phyloP scores from a whole-genome alignment of 176 grass and related monocot species.

The Hordeum marinum region DNA sequence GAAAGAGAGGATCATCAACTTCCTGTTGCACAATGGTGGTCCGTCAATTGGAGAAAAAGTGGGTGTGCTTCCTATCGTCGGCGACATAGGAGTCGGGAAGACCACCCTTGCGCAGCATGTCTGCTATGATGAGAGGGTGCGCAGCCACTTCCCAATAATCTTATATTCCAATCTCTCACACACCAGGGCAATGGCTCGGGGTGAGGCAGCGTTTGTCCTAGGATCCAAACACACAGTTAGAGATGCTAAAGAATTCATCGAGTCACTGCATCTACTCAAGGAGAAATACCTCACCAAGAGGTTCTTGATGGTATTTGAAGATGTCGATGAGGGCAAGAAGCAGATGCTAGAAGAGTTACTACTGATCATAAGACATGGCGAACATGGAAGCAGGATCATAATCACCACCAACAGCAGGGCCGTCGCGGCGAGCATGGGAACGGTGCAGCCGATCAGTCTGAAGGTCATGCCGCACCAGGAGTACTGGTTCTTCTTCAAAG shows the following conservation, averaged over 20 bases:
- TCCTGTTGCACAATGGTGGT: background rate
- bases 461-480: background rate
- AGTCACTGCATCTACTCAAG: background rate
- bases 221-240: background rate
- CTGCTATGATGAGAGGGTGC: background rate
- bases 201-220: background rate
- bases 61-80: background rate
- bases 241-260: background rate
- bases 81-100: conserved; percentile 14
- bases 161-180: background rate
- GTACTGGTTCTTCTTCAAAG: conserved; percentile 38
- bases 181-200: background rate
- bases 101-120: conserved; percentile 25
- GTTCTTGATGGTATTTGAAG: conserved; percentile 13
- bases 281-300: background rate
- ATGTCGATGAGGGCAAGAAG: background rate
- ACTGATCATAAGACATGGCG: background rate
- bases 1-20: conserved; percentile 31
- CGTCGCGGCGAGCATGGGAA: background rate
- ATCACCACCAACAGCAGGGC: background rate
- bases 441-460: background rate
- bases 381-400: conserved; percentile 19
- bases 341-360: conserved; percentile 4
- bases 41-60: rapidly evolving
- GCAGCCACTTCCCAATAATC: background rate